A percentile compares a stretch with the other conserved stretches of the same genome.
Evolutionary conservation across 768 basidiomycete genomes (phyloP).

Genomic region (Boletus subcaerulescens): DNA sequence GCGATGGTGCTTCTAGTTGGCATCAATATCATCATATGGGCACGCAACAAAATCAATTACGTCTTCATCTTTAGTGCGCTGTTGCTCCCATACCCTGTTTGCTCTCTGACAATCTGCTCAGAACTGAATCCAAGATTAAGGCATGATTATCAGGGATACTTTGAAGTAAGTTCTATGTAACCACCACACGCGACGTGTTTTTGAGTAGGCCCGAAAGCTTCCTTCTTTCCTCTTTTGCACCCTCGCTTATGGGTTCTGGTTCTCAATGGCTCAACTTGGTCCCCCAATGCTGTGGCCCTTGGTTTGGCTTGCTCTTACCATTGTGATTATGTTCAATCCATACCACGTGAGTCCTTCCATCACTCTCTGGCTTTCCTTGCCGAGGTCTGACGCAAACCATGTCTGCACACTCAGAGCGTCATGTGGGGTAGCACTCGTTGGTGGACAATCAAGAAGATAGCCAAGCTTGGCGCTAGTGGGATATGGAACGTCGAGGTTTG

Average conservation of each 20-base stretch:
- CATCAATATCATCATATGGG: slow-evolving; percentile 81
- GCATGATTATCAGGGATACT: slow-evolving; percentile 76
- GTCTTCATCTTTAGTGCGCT: slow-evolving; percentile 82
- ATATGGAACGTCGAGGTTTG: slow-evolving; percentile 69
- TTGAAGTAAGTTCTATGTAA: slow-evolving; percentile 45
- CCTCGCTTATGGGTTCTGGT: slow-evolving; percentile 78
- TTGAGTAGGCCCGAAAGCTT: slow-evolving; percentile 44
- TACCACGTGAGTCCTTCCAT: slow-evolving; percentile 47
- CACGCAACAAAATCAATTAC: slow-evolving; percentile 78
- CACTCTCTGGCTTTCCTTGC: not conserved
- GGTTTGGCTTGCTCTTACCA: slow-evolving; percentile 70
- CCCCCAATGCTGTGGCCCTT: slow-evolving; percentile 76
- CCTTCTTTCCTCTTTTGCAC: slow-evolving; percentile 77
- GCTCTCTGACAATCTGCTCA: slow-evolving; percentile 25
- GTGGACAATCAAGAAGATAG: slow-evolving; percentile 73
- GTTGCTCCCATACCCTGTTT: not conserved
- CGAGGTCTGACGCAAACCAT: not conserved
- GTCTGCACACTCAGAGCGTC: slow-evolving; percentile 45
- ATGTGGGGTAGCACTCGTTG: slow-evolving; percentile 45
- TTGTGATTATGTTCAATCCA: slow-evolving; percentile 69
- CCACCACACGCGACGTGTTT: not conserved
- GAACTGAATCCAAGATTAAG: slow-evolving; percentile 70
- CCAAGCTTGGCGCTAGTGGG: slow-evolving; percentile 67
- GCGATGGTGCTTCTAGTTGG: slow-evolving; percentile 77
- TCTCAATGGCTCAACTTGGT: slow-evolving; percentile 72